Percentiles rank a stretch among this genome's conserved stretches.
Evolutionary conservation across 306 rosid genomes (phyloP).

Genomic region (Arachis stenosperma): DNA sequence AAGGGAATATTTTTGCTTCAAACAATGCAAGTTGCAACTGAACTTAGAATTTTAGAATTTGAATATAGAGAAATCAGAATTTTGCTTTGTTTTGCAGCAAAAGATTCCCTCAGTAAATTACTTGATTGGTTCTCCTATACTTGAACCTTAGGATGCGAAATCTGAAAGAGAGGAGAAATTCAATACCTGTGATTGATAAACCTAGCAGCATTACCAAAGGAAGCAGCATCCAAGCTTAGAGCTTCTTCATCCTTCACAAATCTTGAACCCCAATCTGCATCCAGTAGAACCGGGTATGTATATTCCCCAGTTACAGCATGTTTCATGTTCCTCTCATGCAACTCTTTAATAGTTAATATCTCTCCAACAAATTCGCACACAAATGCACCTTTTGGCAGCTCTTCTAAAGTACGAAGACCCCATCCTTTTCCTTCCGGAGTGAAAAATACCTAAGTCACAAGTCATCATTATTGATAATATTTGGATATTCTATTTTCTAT

Average conservation of each 20-base stretch:
- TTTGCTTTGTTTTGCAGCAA: background rate
- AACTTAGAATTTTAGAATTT: slow-evolving; percentile 11
- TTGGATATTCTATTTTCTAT: background rate
- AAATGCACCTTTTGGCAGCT: slow-evolving; percentile 89
- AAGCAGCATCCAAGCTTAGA: slow-evolving; percentile 83
- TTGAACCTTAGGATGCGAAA: slow-evolving; percentile 28
- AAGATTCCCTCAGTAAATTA: background rate
- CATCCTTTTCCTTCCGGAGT: slow-evolving; percentile 90
- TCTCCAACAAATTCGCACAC: slow-evolving; percentile 93
- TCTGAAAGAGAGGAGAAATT: slow-evolving; percentile 29
- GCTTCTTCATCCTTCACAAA: slow-evolving; percentile 64
- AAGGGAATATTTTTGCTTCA: background rate
- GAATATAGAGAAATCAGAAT: background rate
- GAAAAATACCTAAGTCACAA: slow-evolving; percentile 68
- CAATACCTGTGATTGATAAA: slow-evolving; percentile 91
- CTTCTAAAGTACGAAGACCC: slow-evolving; percentile 93
- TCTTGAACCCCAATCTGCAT: slow-evolving; percentile 76
- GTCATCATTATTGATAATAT: slow-evolving; percentile 23
- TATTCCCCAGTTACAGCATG: slow-evolving; percentile 51
- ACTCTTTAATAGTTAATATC: slow-evolving; percentile 68
- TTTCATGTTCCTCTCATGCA: slow-evolving; percentile 60
- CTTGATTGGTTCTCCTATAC: background rate
- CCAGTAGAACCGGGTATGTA: slow-evolving; percentile 59
- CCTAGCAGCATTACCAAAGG: slow-evolving; percentile 83
- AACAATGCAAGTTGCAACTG: background rate